Percentiles rank a stretch among this genome's conserved stretches.
These are phyloP conservation scores for Diaporthe destruens DNA, from an alignment of 2,329 filamentous ascomycete species.

Conservation along the genomic window DNA sequence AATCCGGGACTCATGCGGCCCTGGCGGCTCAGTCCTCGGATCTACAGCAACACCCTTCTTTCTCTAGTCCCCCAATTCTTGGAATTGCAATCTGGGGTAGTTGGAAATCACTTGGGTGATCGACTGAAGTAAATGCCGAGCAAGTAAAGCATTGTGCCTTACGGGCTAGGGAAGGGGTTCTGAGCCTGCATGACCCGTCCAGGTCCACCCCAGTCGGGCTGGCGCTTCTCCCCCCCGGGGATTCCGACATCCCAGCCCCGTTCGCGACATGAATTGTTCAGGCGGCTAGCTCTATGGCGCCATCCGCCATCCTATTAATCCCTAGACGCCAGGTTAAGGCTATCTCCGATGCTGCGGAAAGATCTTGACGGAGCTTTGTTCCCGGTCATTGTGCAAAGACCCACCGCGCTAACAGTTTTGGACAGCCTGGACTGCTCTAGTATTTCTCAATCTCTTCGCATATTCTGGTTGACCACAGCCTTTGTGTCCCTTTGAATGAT, in stretches of 20 bases:
- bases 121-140: background rate
- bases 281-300: background rate
- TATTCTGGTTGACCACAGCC: background rate
- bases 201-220: background rate
- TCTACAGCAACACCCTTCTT: constrained; percentile 1
- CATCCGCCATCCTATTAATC: constrained; percentile 15
- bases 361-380: constrained; percentile 5
- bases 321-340: background rate
- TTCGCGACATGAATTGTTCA: constrained; percentile 17
- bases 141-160: constrained; percentile 16
- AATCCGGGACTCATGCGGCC: constrained; percentile 7
- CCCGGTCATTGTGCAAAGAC: background rate
- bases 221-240: background rate
- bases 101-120: background rate
- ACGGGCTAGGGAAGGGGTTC: constrained; percentile 6
- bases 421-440: background rate
- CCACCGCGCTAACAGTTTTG: background rate
- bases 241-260: constrained; percentile 16
- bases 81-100: constrained; percentile 13
- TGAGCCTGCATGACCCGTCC: background rate
- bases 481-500: background rate
- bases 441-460: background rate
- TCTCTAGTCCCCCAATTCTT: background rate
- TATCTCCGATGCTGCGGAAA: constrained; percentile 8
- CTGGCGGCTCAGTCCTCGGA: background rate